Evolutionary conservation across 2,329 filamentous ascomycete species (phyloP).

Genomic region (Colletotrichum trifolii): DNA sequence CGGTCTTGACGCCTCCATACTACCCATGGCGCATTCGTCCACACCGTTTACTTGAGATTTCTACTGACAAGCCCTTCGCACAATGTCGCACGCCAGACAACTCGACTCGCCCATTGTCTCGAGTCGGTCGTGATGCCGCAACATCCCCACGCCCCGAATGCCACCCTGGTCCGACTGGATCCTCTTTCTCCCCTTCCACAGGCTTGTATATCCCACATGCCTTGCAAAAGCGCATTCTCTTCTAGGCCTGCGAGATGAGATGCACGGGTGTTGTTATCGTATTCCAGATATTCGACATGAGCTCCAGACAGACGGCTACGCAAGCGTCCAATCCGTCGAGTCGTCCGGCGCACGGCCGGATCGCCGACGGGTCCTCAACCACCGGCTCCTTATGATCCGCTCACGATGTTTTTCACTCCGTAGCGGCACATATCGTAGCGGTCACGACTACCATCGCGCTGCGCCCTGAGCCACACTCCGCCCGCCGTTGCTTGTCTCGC

Average conservation of each 20-base stretch:
- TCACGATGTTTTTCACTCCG: conserved; percentile 7
- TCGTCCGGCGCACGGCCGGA: conserved; percentile 30
- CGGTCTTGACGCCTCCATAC: background rate
- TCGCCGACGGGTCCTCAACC: conserved; percentile 19
- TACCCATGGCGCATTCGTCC: too few species aligned
- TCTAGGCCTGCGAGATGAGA: conserved; percentile 21
- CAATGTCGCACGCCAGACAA: conserved; percentile 13
- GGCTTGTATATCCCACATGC: conserved; percentile 17
- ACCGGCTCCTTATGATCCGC: background rate
- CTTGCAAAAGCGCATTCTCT: conserved; percentile 14
- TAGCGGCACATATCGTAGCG: conserved; percentile 23
- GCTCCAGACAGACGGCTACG: conserved; percentile 28
- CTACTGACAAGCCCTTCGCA: too few species aligned
- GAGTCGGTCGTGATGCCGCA: conserved; percentile 26
- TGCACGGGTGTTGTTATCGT: conserved; percentile 30
- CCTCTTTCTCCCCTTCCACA: conserved; percentile 12
- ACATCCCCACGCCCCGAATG: conserved; percentile 28
- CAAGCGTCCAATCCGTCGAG: conserved; percentile 31
- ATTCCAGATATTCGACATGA: conserved; percentile 25
- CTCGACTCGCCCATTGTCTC: conserved; percentile 26
- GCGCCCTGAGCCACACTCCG: conserved; percentile 8
- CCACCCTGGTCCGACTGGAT: conserved; percentile 8
- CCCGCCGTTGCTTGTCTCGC: conserved; percentile 17
- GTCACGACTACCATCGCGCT: conserved; percentile 23
- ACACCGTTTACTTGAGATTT: too few species aligned